A percentile compares a stretch with the other conserved stretches of the same genome.
Evolutionary conservation across 2,329 filamentous ascomycete genomes (phyloP).

Genomic region (Diaporthe vaccinii): DNA sequence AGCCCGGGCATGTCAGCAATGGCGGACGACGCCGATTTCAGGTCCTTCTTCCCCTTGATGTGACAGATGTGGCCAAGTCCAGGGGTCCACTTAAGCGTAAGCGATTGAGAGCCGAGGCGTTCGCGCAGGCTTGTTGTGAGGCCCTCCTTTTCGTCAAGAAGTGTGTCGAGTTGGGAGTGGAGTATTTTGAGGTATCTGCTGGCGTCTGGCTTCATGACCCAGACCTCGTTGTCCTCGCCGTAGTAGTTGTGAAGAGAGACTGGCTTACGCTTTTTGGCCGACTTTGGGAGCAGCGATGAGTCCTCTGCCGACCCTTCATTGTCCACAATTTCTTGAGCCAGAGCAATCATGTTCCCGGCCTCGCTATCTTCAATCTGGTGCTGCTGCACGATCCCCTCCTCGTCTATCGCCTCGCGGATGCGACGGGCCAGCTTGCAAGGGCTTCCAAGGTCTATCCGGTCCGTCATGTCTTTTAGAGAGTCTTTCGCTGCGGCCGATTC

Average conservation of each 20-base stretch:
- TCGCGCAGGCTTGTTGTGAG: constrained; percentile 74
- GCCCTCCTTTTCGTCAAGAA: constrained; percentile 70
- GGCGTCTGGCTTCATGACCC: constrained; percentile 77
- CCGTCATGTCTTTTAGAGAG: constrained; percentile 61
- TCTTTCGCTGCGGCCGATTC: constrained; percentile 37
- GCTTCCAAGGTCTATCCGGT: constrained; percentile 74
- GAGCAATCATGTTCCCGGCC: constrained; percentile 76
- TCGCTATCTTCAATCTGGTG: constrained; percentile 83
- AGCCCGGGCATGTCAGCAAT: constrained; percentile 27
- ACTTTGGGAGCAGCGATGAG: constrained; percentile 68
- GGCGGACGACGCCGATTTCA: constrained; percentile 68
- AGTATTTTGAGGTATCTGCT: constrained; percentile 75
- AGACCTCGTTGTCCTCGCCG: constrained; percentile 70
- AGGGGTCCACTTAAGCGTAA: constrained; percentile 89
- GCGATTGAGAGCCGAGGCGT: constrained; percentile 71
- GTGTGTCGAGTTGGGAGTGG: constrained; percentile 74
- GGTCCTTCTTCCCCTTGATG: constrained; percentile 78
- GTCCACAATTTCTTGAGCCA: constrained; percentile 79
- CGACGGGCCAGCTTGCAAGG: constrained; percentile 77
- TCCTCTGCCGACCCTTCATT: constrained; percentile 74
- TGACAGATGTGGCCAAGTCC: constrained; percentile 92
- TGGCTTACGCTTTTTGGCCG: constrained; percentile 55
- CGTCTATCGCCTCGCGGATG: constrained; percentile 87
- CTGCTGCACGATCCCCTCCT: constrained; percentile 87
- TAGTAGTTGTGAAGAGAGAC: constrained; percentile 69